Evolutionary conservation across 2,329 filamentous ascomycete genomes (phyloP).

Genomic region (Paecilomyces niveus): DNA sequence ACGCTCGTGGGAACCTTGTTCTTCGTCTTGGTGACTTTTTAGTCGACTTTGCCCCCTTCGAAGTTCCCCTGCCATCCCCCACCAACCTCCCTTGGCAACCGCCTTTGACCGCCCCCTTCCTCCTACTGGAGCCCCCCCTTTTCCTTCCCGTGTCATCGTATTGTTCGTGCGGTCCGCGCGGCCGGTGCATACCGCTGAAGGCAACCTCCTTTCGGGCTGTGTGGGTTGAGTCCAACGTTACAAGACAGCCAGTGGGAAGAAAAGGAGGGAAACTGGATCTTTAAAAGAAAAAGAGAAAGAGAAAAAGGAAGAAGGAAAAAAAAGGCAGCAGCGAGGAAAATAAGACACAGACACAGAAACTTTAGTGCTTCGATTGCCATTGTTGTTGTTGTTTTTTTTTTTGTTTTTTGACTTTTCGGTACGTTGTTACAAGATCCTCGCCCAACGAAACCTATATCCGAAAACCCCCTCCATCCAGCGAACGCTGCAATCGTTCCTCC

Average conservation of each 20-base stretch:
- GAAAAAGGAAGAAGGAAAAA: no score
- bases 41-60: conserved; percentile 3
- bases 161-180: conserved; percentile 8
- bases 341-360: no score
- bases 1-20: conserved; percentile 19
- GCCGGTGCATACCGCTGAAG: neutral
- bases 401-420: no score
- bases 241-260: neutral
- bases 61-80: conserved; percentile 9
- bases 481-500: no score
- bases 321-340: no score
- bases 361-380: no score
- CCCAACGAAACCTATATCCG: no score
- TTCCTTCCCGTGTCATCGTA: conserved; percentile 6
- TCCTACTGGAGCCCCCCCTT: conserved; percentile 18
- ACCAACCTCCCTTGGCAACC: neutral
- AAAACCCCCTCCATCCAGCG: neutral
- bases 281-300: no score
- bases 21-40: conserved; percentile 8
- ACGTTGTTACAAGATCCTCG: no score
- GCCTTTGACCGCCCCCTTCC: conserved; percentile 12
- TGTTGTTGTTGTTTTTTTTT: no score
- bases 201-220: conserved; percentile 2
- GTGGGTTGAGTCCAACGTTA: no score
- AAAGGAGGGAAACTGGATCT: neutral